Evolutionary conservation across 768 basidiomycete species (phyloP).

Genomic region (Tephrocybe sp.): DNA sequence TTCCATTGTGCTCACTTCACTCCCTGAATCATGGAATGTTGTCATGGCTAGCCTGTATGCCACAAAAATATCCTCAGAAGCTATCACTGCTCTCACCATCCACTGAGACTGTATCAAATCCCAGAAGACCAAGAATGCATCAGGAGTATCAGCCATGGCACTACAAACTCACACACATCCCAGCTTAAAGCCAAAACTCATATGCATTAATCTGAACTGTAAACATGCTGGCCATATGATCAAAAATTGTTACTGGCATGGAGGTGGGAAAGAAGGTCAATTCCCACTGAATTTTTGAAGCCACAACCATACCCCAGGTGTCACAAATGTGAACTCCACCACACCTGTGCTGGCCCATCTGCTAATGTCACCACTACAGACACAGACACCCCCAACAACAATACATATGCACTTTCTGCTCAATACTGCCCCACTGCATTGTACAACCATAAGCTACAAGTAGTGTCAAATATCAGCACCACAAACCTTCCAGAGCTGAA

Average conservation of each 20-base stretch:
- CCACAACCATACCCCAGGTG: background rate
- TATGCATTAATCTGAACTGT: conserved; percentile 24
- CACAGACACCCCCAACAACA: too few species aligned
- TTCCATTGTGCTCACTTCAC: conserved; percentile 16
- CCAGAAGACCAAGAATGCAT: background rate
- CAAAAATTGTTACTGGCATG: conserved; percentile 30
- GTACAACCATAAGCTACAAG: too few species aligned
- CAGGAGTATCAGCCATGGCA: background rate
- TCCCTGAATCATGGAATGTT: conserved; percentile 19
- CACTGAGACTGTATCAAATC: background rate
- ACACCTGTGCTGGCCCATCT: background rate
- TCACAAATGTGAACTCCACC: background rate
- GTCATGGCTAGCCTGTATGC: conserved; percentile 4
- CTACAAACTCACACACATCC: background rate
- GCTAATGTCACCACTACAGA: background rate
- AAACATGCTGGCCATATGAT: conserved; percentile 21
- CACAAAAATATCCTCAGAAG: conserved; percentile 6
- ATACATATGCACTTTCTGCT: too few species aligned
- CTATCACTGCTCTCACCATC: background rate
- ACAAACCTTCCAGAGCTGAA: too few species aligned
- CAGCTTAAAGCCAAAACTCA: background rate
- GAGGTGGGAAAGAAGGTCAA: conserved; percentile 38
- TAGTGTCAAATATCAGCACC: too few species aligned
- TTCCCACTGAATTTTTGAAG: conserved; percentile 22
- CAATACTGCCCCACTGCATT: too few species aligned